phyloP scores from a whole-genome alignment of 1,284 basidiomycete species.

The Puccinia polysora region DNA sequence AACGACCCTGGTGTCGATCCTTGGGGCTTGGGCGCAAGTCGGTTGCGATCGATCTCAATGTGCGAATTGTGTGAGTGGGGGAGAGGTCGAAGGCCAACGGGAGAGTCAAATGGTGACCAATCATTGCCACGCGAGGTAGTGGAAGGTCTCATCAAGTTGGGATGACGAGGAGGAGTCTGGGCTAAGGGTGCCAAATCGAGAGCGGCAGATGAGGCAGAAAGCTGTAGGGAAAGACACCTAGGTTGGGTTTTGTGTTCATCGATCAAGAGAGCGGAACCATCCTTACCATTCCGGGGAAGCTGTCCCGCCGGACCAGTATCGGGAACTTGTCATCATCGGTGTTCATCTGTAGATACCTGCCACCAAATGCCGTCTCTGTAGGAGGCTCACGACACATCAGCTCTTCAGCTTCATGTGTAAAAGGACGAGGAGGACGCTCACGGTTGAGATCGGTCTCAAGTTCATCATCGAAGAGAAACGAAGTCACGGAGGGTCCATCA shows the following conservation, averaged over 20 bases:
- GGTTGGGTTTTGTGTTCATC: conserved; percentile 45
- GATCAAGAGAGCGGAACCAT: neutral
- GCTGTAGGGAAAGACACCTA: conserved; percentile 54
- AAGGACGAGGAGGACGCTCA: conserved; percentile 54
- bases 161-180: conserved; percentile 67
- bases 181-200: conserved; percentile 84
- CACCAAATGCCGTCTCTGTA: conserved; percentile 64
- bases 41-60: conserved; percentile 64
- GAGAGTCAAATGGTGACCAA: conserved; percentile 77
- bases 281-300: conserved; percentile 62
- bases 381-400: conserved; percentile 46
- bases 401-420: too few relatives aligned
- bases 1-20: conserved; percentile 54
- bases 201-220: conserved; percentile 84
- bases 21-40: conserved; percentile 59
- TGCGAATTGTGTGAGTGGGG: conserved; percentile 56
- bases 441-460: conserved; percentile 84
- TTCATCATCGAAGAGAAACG: conserved; percentile 79
- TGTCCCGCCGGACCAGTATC: conserved; percentile 55
- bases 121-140: conserved; percentile 64
- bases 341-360: conserved; percentile 81
- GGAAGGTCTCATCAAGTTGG: conserved; percentile 59
- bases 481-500: conserved; percentile 46
- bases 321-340: conserved; percentile 78
- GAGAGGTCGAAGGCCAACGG: conserved; percentile 60